Evolutionary conservation across 176 grass and related monocot genomes (phyloP).

Genomic region (Stipa capillata): DNA sequence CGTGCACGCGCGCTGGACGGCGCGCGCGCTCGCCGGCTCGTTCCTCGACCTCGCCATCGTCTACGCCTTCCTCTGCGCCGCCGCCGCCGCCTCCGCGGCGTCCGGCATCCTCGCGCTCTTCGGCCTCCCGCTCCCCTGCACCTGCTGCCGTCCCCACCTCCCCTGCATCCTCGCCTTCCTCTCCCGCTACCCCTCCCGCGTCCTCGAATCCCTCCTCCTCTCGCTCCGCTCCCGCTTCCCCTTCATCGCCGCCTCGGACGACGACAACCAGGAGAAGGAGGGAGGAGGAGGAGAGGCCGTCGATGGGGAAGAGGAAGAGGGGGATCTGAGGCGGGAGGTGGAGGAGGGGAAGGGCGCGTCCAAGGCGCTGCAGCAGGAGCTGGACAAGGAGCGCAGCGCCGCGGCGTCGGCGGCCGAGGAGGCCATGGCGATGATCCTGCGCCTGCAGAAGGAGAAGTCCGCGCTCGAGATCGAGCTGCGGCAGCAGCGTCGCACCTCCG

Average conservation of each 20-base stretch:
- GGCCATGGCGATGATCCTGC: constrained; percentile 96
- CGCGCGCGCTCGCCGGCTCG: constrained; percentile 30
- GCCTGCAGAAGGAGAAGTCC: constrained; percentile 89
- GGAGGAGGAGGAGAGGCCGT: background rate
- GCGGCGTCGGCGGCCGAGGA: constrained; percentile 70
- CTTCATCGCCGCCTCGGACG: background rate
- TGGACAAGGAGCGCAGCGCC: constrained; percentile 85
- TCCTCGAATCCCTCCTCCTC: constrained; percentile 10
- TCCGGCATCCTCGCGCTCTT: constrained; percentile 18
- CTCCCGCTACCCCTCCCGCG: constrained; percentile 19
- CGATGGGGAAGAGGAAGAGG: background rate
- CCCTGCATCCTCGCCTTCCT: constrained; percentile 28
- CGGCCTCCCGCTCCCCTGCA: constrained; percentile 16
- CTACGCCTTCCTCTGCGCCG: constrained; percentile 51
- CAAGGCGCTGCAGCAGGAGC: constrained; percentile 45
- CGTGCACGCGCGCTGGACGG: constrained; percentile 34
- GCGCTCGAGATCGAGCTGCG: constrained; percentile 65
- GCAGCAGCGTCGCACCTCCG: constrained; percentile 53
- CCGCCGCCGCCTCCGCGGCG: constrained; percentile 3
- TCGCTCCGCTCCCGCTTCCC: constrained; percentile 44
- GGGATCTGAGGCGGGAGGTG: constrained; percentile 23
- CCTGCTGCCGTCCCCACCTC: too few relatives aligned
- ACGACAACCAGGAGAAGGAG: background rate
- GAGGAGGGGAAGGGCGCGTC: constrained; percentile 29
- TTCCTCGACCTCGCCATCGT: constrained; percentile 48